These are phyloP conservation scores for Ceratobasidium sp. DNA, from an alignment of 1,284 basidiomycete species.

Conservation along the genomic window DNA sequence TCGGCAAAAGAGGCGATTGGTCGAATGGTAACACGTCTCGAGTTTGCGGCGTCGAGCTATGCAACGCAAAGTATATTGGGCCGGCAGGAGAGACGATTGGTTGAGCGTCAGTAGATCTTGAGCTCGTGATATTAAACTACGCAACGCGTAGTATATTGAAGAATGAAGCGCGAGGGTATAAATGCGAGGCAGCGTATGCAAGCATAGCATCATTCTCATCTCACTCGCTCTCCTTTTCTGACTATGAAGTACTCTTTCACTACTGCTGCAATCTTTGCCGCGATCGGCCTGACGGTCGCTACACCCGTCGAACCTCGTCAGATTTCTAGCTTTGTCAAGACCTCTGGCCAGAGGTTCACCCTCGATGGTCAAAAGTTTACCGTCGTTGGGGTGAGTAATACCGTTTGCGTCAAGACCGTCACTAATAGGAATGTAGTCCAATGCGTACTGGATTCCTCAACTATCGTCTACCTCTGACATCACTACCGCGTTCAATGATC, in stretches of 20 bases:
- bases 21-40: background rate
- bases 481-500: conserved; percentile 59
- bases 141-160: background rate
- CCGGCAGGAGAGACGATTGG: background rate
- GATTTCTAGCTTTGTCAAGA: conserved; percentile 54
- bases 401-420: background rate
- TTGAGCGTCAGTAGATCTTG: background rate
- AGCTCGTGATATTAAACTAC: background rate
- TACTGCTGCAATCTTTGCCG: background rate
- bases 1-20: background rate
- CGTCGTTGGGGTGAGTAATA: conserved; percentile 53
- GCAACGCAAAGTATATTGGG: background rate
- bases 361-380: conserved; percentile 59
- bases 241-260: conserved; percentile 30
- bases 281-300: background rate
- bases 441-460: conserved; percentile 39
- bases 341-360: conserved; percentile 54
- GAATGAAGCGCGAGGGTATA: background rate
- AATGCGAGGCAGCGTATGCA: background rate
- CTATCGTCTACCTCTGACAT: conserved; percentile 52
- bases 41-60: background rate
- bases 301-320: conserved; percentile 15
- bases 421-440: conserved; percentile 4
- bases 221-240: background rate
- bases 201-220: background rate